Percentiles rank a stretch among this genome's conserved stretches.
phyloP scores from a whole-genome alignment of 139 green algal species.

The Chloropicon primus region DNA sequence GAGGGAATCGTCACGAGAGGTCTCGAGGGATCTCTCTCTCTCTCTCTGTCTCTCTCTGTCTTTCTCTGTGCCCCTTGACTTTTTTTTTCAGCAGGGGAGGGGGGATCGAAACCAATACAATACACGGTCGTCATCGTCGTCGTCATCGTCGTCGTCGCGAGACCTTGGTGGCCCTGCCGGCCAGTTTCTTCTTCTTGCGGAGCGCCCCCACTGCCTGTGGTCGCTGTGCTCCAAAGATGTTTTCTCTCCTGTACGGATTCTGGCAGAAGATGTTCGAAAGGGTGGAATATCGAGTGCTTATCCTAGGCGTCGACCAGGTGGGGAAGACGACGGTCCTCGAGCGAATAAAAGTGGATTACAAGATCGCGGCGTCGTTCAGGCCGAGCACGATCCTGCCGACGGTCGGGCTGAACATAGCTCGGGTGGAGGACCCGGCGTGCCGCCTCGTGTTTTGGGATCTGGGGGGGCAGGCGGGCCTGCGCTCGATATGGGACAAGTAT shows the following conservation, averaged over 20 bases:
- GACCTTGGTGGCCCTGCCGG: too few species aligned
- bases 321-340: constrained; percentile 86
- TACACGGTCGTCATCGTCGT: too few species aligned
- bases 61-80: too few species aligned
- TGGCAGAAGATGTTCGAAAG: constrained; percentile 67
- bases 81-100: too few species aligned
- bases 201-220: too few species aligned
- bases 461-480: constrained; percentile 49
- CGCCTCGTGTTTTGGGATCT: constrained; percentile 88
- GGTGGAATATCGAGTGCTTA: constrained; percentile 79
- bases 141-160: too few species aligned
- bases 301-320: constrained; percentile 76
- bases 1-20: too few species aligned
- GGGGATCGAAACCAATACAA: too few species aligned
- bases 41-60: too few species aligned
- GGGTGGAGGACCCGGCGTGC: constrained; percentile 39
- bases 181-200: too few species aligned
- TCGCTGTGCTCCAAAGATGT: too few species aligned
- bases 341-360: constrained; percentile 71
- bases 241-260: constrained; percentile 64
- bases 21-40: too few species aligned
- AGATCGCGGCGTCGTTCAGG: constrained; percentile 33
- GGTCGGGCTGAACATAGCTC: constrained; percentile 82
- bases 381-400: constrained; percentile 80
- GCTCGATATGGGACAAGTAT: constrained; percentile 95